phyloP scores from a whole-genome alignment of 805 yeast genomes.

The Jamesozyma gamospora region DNA sequence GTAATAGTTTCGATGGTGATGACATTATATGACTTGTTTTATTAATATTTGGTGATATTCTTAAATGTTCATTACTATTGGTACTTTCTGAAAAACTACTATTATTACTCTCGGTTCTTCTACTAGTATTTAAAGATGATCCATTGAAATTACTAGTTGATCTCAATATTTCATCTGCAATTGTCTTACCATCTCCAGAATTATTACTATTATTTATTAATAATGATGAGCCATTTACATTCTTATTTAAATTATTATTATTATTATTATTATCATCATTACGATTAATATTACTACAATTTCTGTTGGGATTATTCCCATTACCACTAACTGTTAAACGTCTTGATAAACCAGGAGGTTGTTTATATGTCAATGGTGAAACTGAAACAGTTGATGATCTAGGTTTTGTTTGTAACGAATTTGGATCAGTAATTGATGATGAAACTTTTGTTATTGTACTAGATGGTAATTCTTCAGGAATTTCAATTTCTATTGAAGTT shows the following conservation, averaged over 20 bases:
- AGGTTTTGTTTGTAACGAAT: conserved; percentile 12
- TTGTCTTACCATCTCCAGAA: conserved; percentile 1
- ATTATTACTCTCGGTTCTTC: neutral
- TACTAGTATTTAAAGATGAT: conserved; percentile 1
- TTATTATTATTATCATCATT: neutral
- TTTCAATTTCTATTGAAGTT: conserved; percentile 57
- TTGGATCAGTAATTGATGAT: conserved; percentile 8
- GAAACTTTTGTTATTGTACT: conserved; percentile 5
- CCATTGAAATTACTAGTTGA: neutral
- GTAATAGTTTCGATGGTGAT: conserved; percentile 35
- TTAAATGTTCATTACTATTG: neutral
- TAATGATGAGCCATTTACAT: neutral
- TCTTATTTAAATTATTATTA: conserved; percentile 4
- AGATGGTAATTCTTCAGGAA: conserved; percentile 39
- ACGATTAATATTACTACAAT: no score
- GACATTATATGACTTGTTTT: conserved; percentile 31
- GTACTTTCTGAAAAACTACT: neutral
- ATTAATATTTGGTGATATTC: neutral
- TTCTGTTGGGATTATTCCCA: conserved; percentile 12
- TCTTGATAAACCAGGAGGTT: conserved; percentile 19
- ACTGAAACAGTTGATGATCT: conserved; percentile 28
- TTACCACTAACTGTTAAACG: conserved; percentile 26
- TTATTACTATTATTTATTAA: neutral
- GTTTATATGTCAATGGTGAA: conserved; percentile 11
- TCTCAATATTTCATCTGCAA: conserved; percentile 10